Conservation (phyloP, 805 yeast species). For the Teunomyces cretensis region DNA sequence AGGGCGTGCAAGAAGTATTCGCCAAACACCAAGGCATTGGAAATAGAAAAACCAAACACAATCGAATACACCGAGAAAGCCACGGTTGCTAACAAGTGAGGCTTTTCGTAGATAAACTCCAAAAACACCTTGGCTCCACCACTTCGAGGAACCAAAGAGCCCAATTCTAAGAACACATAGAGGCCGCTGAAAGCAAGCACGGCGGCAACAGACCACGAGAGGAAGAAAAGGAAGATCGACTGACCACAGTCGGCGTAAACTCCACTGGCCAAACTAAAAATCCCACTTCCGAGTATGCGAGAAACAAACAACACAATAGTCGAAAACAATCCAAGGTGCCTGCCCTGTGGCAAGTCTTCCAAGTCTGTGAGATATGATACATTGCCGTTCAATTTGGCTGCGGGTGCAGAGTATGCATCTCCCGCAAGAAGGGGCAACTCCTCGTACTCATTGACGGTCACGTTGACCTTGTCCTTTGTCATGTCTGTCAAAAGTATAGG, state of each 20-base stretch:
- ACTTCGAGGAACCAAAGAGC: constrained; percentile 66
- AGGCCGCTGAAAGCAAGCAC: constrained; percentile 65
- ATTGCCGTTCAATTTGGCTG: constrained; percentile 6
- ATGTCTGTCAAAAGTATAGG: not conserved
- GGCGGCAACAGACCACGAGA: constrained; percentile 65
- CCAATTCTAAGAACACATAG: constrained; percentile 65
- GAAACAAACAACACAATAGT: constrained; percentile 64
- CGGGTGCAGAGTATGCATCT: not conserved
- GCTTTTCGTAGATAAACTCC: constrained; percentile 64
- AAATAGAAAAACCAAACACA: constrained; percentile 53
- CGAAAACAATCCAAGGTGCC: constrained; percentile 70
- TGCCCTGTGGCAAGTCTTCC: constrained; percentile 68
- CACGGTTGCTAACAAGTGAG: constrained; percentile 54
- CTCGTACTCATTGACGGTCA: not conserved
- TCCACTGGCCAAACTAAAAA: constrained; percentile 69
- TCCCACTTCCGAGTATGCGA: constrained; percentile 76
- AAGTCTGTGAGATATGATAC: constrained; percentile 26
- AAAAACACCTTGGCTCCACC: constrained; percentile 77
- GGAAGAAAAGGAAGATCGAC: constrained; percentile 57
- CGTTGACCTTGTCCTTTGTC: not conserved
- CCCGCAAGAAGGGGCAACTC: constrained; percentile 4
- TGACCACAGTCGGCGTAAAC: constrained; percentile 69
- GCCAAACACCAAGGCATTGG: constrained; percentile 61
- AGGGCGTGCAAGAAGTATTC: constrained; percentile 52
- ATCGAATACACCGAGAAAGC: constrained; percentile 50